These are phyloP conservation scores for Aspergillus piperis DNA, from an alignment of 2,329 filamentous ascomycete species.

Conservation along the genomic window DNA sequence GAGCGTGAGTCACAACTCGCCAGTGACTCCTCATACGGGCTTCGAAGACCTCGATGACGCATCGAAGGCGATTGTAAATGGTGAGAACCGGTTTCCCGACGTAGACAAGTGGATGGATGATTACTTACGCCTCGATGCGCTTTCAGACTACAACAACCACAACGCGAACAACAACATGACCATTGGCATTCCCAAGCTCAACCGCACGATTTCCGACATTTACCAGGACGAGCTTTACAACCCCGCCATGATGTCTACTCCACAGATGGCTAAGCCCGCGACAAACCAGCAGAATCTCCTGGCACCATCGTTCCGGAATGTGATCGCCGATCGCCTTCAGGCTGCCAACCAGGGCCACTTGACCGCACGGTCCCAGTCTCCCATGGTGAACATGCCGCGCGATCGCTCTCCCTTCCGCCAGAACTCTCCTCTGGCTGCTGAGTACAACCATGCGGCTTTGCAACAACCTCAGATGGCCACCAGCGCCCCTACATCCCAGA, in stretches of 20 bases:
- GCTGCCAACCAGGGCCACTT: constrained; percentile 75
- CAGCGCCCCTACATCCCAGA: constrained; percentile 36
- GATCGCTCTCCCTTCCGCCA: constrained; percentile 81
- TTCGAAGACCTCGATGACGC: constrained; percentile 56
- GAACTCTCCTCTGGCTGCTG: constrained; percentile 62
- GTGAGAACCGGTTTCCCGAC: constrained; percentile 51
- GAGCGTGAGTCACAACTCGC: constrained; percentile 62
- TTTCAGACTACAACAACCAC: constrained; percentile 58
- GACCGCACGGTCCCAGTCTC: constrained; percentile 62
- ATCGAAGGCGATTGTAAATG: constrained; percentile 53
- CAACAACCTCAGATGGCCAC: constrained; percentile 45
- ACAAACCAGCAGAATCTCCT: constrained; percentile 36
- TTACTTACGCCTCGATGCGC: constrained; percentile 66
- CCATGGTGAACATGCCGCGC: constrained; percentile 54
- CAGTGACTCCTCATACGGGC: constrained; percentile 60
- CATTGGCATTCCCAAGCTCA: constrained; percentile 69
- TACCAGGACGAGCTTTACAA: constrained; percentile 85
- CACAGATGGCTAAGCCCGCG: constrained; percentile 38
- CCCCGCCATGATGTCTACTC: constrained; percentile 41
- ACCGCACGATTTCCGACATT: constrained; percentile 82
- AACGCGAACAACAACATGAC: constrained; percentile 36
- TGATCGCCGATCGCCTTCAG: constrained; percentile 75
- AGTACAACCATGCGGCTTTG: constrained; percentile 41
- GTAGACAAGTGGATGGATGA: constrained; percentile 56
- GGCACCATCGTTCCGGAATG: constrained; percentile 58